Base-by-base conservation (phyloP, 2,329 filamentous ascomycete genomes). In the Periconia sp. region DNA sequence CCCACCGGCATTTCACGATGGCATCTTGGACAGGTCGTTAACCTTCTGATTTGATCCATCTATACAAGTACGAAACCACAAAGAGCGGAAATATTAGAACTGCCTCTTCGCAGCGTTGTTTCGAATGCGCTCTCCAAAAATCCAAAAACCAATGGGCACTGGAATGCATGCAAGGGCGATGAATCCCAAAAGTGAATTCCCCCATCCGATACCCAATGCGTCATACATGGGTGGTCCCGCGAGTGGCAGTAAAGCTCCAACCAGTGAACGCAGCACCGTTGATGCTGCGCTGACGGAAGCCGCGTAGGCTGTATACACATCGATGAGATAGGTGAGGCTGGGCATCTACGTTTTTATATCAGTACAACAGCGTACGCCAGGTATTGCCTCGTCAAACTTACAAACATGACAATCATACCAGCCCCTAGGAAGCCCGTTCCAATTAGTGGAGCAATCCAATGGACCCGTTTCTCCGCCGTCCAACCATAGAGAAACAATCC, bases 111-210 rank as follows among this genome's bases (percentile, higher is more conserved):
- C 11, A 13, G 33, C 33, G 15, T n/a, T 37, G 15, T n/a, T 37
- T n/a, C 33, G 33, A 37, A 37, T 37, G 33, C 33, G 33, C 13
- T 70, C 73, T 27, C 88, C 88, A 67, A 88, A 90, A 58, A 80
- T 83, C 74, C 87, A 88, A 69, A 92, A 89, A 5, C 91, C 66
- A 66, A 87, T 85, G 0, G 88, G 88, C 64, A 88, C 86, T 0
- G 88, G 87, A 23, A 89, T 76, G 69, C 88, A 90, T 3, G 78
- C 79, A 3, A 90, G 68, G 0, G 87, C 82, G 6, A 92, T 74
- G 72, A 92, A 91, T 0, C 85, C 89, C 0, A 88, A 86, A 11
- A 92, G 75, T 9, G 49, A 55, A 37, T 59, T 65, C 41, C 57
- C 60, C 57, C 59, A 62, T 13, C 76, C 65, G 7, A 65, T 59